Base-by-base conservation (phyloP, 2,329 filamentous ascomycete species). In the Penicillium corylophilum region DNA sequence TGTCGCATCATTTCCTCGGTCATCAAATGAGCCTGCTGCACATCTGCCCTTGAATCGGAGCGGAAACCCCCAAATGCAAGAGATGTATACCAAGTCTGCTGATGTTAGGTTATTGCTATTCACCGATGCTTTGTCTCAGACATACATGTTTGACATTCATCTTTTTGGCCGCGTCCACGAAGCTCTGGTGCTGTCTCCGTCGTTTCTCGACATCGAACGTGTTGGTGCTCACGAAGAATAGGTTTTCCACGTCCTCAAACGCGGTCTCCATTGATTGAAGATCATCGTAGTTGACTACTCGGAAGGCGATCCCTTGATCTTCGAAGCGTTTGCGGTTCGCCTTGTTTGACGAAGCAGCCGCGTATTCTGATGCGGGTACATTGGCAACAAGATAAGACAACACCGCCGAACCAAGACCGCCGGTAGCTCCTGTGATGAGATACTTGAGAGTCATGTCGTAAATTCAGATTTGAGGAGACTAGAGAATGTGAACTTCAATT, bases 21-120 rank as follows among this genome's bases (percentile, higher is more conserved):
- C 63, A 76, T 74, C 31, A 84, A 71, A 63, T 86, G 83, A 13
- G 80, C 80, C 54, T 79, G 77, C 76, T 85, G 83, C 24, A 86
- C 79, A 33, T 74, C 74, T 0, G 80, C 78, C 43, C 68, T 67
- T 26, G 70, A 69, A 31, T 73, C 61, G 13, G 71, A 69, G 8
- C 50, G 40, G 8, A 71, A 63, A 2, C 79, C 78, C 1, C 75
- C 82, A 61, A 84, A 84, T 3, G 77, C 82, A 1, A 86, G 75
- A 15, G 80, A 83, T 5, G 81, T 81, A 69, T 86, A 86, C 68
- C 80, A 81, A 3, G 71, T 63, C 71, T 73, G 36, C 12, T 28
- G 70, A 2, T 45, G 38, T 23, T 60, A 57, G 5, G 74, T 80
- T 2, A 84, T 74, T 20, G 78, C 82, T 4, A 77, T 78, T 67